Evolutionary conservation across 23 red algal genomes (phyloP), one percentile per base, ranked within the genome.

Genomic region (Chondrus crispus): DNA sequence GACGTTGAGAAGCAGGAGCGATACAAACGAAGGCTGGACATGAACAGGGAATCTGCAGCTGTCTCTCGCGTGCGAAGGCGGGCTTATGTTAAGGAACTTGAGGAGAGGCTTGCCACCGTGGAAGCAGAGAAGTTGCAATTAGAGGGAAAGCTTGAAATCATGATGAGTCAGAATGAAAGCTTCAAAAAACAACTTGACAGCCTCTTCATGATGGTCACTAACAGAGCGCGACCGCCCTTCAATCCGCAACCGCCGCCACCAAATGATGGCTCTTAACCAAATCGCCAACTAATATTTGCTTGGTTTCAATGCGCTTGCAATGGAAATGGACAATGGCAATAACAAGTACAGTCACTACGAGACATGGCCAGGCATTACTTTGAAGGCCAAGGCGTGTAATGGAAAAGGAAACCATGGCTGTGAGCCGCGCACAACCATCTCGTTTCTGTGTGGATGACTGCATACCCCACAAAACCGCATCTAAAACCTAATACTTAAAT

Each of bases 31-130:
- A 63, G 91, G 9, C 91, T 94, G 13, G 81, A 94, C 35, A 85
- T 94, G 72, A 94, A 94, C 41, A 63, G 91, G 11, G 71, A 94
- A 78, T 94, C 91, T n/a, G 91, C 91, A 16, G 91, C 91, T 19
- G 91, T 94, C 28, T 94, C 91, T 29, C 91, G 91, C n/a, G 91
- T 94, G 35, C 32, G 75, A 5, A 60, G 91, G 3, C 60, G 91
- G 46, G 81, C 81, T 19, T 94, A 94, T 52, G 83, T 87, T 19
- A 87, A 88, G 49, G 82, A 94, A 58, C 47, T 94, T 47, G 91
- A 94, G 69, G 70, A 84, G 80, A 60, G 81, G 22, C 79, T 93
- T 44, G 81, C 80, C 6, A 64, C 80, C 18, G 90, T 93, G 46
- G 90, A 93, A 64, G 90, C 90, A 42, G 90, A 93, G 63, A 94